phyloP scores from a whole-genome alignment of 163 green algal species.

The Scenedesmus sp. region DNA sequence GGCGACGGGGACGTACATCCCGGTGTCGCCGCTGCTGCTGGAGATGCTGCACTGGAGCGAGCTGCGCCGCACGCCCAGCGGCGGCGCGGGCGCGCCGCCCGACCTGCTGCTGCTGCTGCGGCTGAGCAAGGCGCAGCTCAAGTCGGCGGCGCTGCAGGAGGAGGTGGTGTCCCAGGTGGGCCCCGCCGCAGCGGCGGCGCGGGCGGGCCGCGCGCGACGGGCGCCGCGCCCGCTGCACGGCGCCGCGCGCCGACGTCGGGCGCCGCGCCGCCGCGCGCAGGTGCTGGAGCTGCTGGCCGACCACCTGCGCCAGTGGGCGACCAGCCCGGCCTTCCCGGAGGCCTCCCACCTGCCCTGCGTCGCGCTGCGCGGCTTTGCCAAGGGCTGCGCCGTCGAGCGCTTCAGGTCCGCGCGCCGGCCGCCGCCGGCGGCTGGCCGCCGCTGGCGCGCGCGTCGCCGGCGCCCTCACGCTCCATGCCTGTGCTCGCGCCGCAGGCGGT shows the following conservation, averaged over 20 bases:
- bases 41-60: conserved; percentile 85
- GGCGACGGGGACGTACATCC: conserved; percentile 77
- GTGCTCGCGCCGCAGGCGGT: conserved; percentile 59
- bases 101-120: conserved; percentile 74
- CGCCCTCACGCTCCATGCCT: conserved; percentile 42
- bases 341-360: conserved; percentile 73
- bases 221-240: too few relatives aligned
- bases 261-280: too few relatives aligned
- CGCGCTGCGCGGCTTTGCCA: conserved; percentile 81
- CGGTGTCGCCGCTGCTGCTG: conserved; percentile 81
- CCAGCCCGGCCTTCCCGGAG: conserved; percentile 89
- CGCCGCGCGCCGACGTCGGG: too few relatives aligned
- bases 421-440: conserved; percentile 36
- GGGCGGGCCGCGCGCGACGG: too few relatives aligned
- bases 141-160: conserved; percentile 79
- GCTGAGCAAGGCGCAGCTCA: conserved; percentile 70
- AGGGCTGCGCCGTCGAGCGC: conserved; percentile 65
- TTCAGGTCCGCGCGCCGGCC: conserved; percentile 42
- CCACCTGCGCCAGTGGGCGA: conserved; percentile 83
- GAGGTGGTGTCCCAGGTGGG: conserved; percentile 78
- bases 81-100: conserved; percentile 32
- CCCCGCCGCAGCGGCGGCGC: too few relatives aligned
- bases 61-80: conserved; percentile 54
- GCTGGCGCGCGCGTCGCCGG: too few relatives aligned
- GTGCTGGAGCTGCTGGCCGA: conserved; percentile 82